Base-by-base conservation (phyloP, 768 basidiomycete genomes). In the Termitomyces bulborhizus region DNA sequence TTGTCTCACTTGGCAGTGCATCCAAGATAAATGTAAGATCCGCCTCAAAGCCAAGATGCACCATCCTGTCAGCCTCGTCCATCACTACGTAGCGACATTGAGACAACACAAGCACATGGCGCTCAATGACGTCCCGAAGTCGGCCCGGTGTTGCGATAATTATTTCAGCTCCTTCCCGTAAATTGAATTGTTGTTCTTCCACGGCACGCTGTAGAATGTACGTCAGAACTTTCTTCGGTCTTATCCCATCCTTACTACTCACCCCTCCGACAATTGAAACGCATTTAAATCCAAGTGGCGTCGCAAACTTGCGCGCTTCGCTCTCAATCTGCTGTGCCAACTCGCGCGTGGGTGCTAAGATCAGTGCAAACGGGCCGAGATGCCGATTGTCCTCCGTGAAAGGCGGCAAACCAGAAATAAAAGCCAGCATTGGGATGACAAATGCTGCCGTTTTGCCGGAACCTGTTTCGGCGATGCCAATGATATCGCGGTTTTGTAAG, bases 41-140 rank as follows among this genome's bases (percentile, higher is more conserved):
- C 15, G 81, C 83, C 70, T 99, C 97, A 68, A 99, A 99, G 15
- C 97, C 97, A 31, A 98, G 84, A 65, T 95, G 86, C 58, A 99
- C 95, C 97, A 99, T 98, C 50, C 97, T 84, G 69, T 99, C 97
- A 15, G 97, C 97, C 77, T 99, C 97, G 69, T 99, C 97, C 97
- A 99, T 97, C 61, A 99, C 96, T 56, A 99, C 87, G 66, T 99
- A 98, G 2, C 93, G 92, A 70, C 97, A 98, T 70, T 99, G 97
- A 6, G 90, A 89, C 43, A 99, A 80, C 18, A 99, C 97, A 42
- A 99, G 79, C 45, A 98, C 93, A 68, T 90, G 91, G 21, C 94
- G 85, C 72, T 99, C 96, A 57, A 99, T 87, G 53, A 98, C 93
- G 67, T 98, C 97, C 71, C 97, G 97, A 16, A 99, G 79, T 72